Percentiles rank a stretch among this genome's conserved stretches.
These are phyloP conservation scores for Trichoderma virens DNA, from an alignment of 495 filamentous ascomycete genomes.

Conservation along the genomic window DNA sequence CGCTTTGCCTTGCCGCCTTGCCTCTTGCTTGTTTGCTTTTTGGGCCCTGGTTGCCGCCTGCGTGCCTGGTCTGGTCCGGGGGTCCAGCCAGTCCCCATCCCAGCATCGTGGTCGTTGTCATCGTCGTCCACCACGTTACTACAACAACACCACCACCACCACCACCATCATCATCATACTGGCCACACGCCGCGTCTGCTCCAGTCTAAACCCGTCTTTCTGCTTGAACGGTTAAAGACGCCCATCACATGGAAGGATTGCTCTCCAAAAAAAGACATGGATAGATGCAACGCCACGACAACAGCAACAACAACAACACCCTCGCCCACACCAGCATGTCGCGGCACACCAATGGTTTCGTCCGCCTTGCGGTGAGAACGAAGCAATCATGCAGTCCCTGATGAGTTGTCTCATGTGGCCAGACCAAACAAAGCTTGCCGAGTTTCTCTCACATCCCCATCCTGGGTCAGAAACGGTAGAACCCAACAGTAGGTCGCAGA, in stretches of 20 bases:
- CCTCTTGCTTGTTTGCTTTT: neutral
- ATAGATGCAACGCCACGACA: constrained; percentile 9
- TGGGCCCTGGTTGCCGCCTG: neutral
- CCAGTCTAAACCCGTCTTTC: neutral
- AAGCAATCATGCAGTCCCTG: constrained; percentile 5
- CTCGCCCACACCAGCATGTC: neutral
- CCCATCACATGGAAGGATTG: neutral
- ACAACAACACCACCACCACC: constrained; percentile 2
- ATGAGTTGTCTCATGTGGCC: constrained; percentile 5
- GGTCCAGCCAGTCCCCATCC: neutral
- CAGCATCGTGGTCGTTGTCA: neutral
- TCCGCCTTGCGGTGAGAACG: neutral
- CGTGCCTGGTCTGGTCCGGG: neutral
- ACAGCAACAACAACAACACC: neutral
- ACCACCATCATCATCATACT: neutral
- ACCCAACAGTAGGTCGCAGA: constrained; percentile 2
- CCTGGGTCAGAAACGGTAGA: neutral
- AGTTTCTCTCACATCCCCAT: neutral
- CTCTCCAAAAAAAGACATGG: neutral
- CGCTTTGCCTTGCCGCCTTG: neutral
- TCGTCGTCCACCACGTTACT: neutral
- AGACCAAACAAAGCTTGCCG: constrained; percentile 7
- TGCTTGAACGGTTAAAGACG: constrained; percentile 3
- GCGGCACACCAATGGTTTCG: neutral
- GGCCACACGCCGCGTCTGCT: neutral